Conservation (phyloP, 2,329 filamentous ascomycete species). For the Xylariomycetidae sp. region DNA sequence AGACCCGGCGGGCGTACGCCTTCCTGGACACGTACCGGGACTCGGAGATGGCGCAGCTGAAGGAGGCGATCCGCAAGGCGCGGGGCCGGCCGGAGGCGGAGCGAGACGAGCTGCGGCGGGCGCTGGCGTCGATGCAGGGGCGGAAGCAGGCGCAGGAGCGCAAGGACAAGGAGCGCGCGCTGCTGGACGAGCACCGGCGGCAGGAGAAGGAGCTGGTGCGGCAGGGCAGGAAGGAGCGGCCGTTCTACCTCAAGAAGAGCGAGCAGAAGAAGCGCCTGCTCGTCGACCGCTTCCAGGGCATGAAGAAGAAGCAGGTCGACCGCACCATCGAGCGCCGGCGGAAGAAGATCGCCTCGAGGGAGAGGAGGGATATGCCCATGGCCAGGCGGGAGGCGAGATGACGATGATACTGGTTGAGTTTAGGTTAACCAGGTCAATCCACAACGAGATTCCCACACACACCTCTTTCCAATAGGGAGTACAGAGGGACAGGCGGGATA, state of each 20-base stretch:
- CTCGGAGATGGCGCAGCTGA: conserved; percentile 74
- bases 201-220: conserved; percentile 80
- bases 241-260: conserved; percentile 88
- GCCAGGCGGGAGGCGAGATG: conserved; percentile 37
- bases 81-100: conserved; percentile 34
- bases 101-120: conserved; percentile 64
- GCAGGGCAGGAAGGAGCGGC: conserved; percentile 86
- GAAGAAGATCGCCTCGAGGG: conserved; percentile 84
- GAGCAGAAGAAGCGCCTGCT: conserved; percentile 86
- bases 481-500: too few relatives aligned
- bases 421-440: too few relatives aligned
- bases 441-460: too few relatives aligned
- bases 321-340: conserved; percentile 78
- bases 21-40: conserved; percentile 86
- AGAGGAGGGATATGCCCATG: conserved; percentile 71
- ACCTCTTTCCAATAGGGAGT: too few relatives aligned
- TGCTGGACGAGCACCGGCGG: conserved; percentile 71
- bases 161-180: conserved; percentile 64
- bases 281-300: conserved; percentile 70
- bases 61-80: conserved; percentile 59
- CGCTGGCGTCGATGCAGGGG: conserved; percentile 74
- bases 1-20: conserved; percentile 68
- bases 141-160: conserved; percentile 65
- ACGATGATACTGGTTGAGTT: too few relatives aligned
- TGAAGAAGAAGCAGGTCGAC: conserved; percentile 83